These are phyloP conservation scores for Grigorovia humatica DNA, from an alignment of 805 yeast species.

Conservation along the genomic window DNA sequence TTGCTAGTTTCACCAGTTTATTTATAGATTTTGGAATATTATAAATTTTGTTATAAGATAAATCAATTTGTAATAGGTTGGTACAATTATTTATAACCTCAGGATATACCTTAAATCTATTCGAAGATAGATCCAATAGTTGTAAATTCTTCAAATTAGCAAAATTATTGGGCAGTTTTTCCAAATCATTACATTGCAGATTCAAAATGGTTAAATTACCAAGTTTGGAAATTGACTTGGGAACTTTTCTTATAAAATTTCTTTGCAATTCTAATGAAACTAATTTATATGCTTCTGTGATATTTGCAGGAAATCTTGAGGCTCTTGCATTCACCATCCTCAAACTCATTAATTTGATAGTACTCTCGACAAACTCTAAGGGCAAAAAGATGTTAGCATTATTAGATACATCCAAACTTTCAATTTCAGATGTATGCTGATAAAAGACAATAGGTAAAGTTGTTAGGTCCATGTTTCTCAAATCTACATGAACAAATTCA, in stretches of 20 bases:
- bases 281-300: conserved; percentile 59
- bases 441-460: conserved; percentile 79
- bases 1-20: conserved; percentile 48
- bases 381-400: conserved; percentile 83
- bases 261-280: conserved; percentile 64
- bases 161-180: conserved; percentile 50
- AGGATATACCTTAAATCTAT: conserved; percentile 54
- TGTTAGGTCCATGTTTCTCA: conserved; percentile 63
- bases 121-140: conserved; percentile 69
- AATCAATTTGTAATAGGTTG: conserved; percentile 55
- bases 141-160: conserved; percentile 44
- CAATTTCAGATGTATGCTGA: conserved; percentile 71
- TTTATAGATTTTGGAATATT: conserved; percentile 52
- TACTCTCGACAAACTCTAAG: conserved; percentile 71
- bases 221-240: conserved; percentile 45
- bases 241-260: conserved; percentile 59
- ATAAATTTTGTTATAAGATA: conserved; percentile 69
- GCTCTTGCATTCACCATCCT: conserved; percentile 66
- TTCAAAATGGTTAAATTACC: conserved; percentile 47
- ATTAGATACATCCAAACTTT: conserved; percentile 69
- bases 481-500: conserved; percentile 63
- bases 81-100: conserved; percentile 51
- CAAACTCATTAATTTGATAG: conserved; percentile 57
- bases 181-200: conserved; percentile 67
- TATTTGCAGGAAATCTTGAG: conserved; percentile 61